A percentile compares a stretch with the other conserved stretches of the same genome.
These are phyloP conservation scores for Venustampulla echinocandica DNA, from an alignment of 495 filamentous ascomycete species.

Conservation along the genomic window DNA sequence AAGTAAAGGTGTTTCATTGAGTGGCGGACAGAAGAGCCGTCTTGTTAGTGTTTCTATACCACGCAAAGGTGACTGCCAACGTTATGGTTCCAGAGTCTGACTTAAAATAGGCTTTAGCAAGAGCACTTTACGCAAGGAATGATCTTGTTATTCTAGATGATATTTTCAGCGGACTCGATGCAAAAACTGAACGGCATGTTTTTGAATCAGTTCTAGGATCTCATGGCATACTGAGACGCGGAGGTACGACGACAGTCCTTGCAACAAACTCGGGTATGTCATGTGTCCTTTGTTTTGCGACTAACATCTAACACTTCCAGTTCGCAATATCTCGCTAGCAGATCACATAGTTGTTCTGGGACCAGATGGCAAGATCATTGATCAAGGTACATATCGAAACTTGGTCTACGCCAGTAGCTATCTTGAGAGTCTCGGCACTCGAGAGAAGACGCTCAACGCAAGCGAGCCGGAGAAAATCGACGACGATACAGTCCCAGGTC, in stretches of 20 bases:
- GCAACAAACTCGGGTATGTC: slow-evolving; percentile 1
- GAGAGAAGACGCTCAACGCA: background rate
- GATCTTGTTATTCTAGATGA: slow-evolving; percentile 52
- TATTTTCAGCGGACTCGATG: slow-evolving; percentile 54
- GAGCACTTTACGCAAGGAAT: slow-evolving; percentile 49
- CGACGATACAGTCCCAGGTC: slow-evolving; percentile 17
- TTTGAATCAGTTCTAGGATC: slow-evolving; percentile 45
- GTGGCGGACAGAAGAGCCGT: slow-evolving; percentile 58
- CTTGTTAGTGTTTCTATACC: slow-evolving; percentile 27
- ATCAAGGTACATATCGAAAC: slow-evolving; percentile 7
- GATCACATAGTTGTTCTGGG: slow-evolving; percentile 8
- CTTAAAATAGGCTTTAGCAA: slow-evolving; percentile 37
- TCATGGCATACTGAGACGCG: slow-evolving; percentile 42
- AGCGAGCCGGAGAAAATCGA: background rate
- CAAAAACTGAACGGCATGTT: slow-evolving; percentile 39
- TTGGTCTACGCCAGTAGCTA: slow-evolving; percentile 25
- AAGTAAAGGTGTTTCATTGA: slow-evolving; percentile 54
- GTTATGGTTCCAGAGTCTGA: slow-evolving; percentile 7
- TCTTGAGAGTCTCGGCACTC: slow-evolving; percentile 18
- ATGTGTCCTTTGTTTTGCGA: slow-evolving; percentile 25
- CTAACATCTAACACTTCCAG: background rate
- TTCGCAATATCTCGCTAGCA: background rate
- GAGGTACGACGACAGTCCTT: slow-evolving; percentile 43
- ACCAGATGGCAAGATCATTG: slow-evolving; percentile 1
- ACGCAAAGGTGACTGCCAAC: background rate